These are phyloP conservation scores for Malassezia yamatoensis DNA, from an alignment of 1,284 basidiomycete genomes.

Conservation along the genomic window DNA sequence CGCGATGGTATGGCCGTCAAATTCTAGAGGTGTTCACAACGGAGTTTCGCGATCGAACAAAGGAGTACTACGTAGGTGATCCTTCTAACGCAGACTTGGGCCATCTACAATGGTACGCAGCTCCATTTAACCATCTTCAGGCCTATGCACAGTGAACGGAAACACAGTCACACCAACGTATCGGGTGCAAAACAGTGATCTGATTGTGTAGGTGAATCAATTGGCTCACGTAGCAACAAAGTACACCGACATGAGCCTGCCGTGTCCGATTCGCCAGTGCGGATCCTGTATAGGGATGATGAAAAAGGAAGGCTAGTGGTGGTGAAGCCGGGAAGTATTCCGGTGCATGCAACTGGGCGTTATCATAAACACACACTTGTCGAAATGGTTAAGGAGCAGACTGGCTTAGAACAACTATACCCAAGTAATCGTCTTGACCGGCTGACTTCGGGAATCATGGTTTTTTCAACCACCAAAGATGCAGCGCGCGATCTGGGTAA, in stretches of 20 bases:
- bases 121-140: background rate
- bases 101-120: slow-evolving; percentile 63
- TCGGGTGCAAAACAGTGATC: slow-evolving; percentile 74
- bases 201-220: slow-evolving; percentile 61
- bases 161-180: slow-evolving; percentile 67
- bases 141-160: slow-evolving; percentile 87
- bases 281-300: slow-evolving; percentile 66
- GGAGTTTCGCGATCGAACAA: slow-evolving; percentile 49
- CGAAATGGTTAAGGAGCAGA: slow-evolving; percentile 74
- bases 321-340: slow-evolving; percentile 49
- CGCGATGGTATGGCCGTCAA: slow-evolving; percentile 74
- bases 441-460: slow-evolving; percentile 91
- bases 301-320: slow-evolving; percentile 78
- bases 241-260: slow-evolving; percentile 95
- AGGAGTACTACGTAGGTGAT: slow-evolving; percentile 47
- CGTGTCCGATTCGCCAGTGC: slow-evolving; percentile 73
- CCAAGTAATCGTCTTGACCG: slow-evolving; percentile 89
- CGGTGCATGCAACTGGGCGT: slow-evolving; percentile 42
- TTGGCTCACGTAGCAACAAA: slow-evolving; percentile 57
- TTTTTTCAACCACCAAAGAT: slow-evolving; percentile 67
- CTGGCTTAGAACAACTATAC: slow-evolving; percentile 70
- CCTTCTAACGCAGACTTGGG: slow-evolving; percentile 20
- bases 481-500: slow-evolving; percentile 60
- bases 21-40: slow-evolving; percentile 52
- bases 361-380: slow-evolving; percentile 54